These are phyloP conservation scores for Choanephora cucurbitarum DNA, from an alignment of 371 early-diverging fungal species.

Conservation along the genomic window DNA sequence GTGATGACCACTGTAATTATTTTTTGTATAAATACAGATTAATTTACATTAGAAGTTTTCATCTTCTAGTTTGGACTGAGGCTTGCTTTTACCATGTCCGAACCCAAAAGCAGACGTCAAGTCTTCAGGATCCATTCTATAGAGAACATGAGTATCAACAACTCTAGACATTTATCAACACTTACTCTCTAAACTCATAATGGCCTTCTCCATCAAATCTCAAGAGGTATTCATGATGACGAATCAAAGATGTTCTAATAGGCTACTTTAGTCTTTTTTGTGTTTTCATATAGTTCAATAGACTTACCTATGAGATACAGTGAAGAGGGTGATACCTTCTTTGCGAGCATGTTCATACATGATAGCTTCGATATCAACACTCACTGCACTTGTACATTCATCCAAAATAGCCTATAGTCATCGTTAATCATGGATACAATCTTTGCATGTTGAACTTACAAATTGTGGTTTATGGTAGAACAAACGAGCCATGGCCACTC, in stretches of 20 bases:
- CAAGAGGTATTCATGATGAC: constrained; percentile 79
- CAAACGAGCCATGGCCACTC: constrained; percentile 84
- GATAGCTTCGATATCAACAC: constrained; percentile 80
- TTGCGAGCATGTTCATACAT: constrained; percentile 84
- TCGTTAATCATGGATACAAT: too few relatives aligned
- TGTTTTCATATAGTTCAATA: neutral
- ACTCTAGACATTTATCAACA: neutral
- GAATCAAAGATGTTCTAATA: constrained; percentile 53
- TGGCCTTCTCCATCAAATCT: constrained; percentile 85
- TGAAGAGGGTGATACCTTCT: constrained; percentile 83
- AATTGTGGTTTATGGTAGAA: constrained; percentile 86
- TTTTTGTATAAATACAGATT: neutral
- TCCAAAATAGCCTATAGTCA: constrained; percentile 78
- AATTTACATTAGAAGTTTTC: neutral
- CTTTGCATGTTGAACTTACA: constrained; percentile 55
- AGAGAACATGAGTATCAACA: neutral
- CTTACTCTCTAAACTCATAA: constrained; percentile 69
- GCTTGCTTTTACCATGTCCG: constrained; percentile 57
- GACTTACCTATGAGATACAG: constrained; percentile 77
- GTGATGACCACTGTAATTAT: too few relatives aligned
- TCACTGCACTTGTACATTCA: constrained; percentile 86
- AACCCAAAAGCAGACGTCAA: constrained; percentile 55
- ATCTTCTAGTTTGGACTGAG: constrained; percentile 35
- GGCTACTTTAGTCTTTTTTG: neutral
- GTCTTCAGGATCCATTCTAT: constrained; percentile 59